Evolutionary conservation across 2,329 filamentous ascomycete genomes (phyloP), one percentile per base, ranked within the genome.

Genomic region (Zalaria sp.): DNA sequence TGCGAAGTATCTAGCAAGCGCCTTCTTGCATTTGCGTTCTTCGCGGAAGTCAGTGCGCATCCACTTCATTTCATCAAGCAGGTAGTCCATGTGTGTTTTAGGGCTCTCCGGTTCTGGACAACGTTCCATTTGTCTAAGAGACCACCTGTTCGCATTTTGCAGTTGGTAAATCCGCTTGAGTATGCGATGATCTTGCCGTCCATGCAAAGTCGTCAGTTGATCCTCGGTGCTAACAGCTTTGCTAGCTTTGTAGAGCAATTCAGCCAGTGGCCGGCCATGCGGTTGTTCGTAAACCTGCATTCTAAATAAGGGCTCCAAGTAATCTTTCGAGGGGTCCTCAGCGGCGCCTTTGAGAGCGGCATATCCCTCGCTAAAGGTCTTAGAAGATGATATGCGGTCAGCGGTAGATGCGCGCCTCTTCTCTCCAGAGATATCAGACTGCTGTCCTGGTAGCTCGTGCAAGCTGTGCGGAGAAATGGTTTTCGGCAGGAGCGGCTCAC

Each of bases 1-100:
- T 1, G 87, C 91, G 45, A 94, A 69, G 43, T 80, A 86, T 44
- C 80, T 81, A 4, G 88, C 88, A 31, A 81, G 74, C 2, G 82
- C 75, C 55, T 77, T 79, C 63, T 95, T 96, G 87, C 88, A 94
- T 58, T 93, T 94, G 34, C 86, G 71, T 59, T 96, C 91, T 61
- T 95, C 85, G 40, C 83, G 75, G 55, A 95, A 96, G 61, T 98
- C 91, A 2, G 87, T 95, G 39, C 88, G 77, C 85, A 98, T 93
- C 89, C 89, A 96, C 59, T 88, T 93, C 75, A 89, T 85, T 65
- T 98, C 88, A 51, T 87, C 75, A 28, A 98, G 66, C 42, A 96
- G 60, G 40, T 89, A 73, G 62, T 98, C 91, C 75, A 81, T 84
- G 51, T 96, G 89, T 2, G 81, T 79, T 1, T 76, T 72, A 11